Evolutionary conservation across 2,329 filamentous ascomycete genomes (phyloP).

Genomic region (Trichoderma atrobrunneum): DNA sequence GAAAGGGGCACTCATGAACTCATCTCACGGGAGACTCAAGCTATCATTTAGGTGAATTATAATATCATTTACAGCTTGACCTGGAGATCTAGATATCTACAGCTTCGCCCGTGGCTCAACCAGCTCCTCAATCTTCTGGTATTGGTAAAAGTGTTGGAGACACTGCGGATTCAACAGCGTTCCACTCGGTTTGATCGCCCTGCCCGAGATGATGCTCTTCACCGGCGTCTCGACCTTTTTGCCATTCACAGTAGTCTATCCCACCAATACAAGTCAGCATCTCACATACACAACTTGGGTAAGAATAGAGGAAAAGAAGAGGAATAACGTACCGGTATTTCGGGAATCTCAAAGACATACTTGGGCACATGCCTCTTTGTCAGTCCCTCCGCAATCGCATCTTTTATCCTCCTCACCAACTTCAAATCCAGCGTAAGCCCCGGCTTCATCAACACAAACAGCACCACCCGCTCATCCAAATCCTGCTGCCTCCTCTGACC

Average conservation of each 20-base stretch:
- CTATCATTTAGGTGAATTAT: neutral
- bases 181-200: conserved; percentile 69
- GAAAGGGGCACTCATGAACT: neutral
- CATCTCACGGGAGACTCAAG: neutral
- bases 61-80: neutral
- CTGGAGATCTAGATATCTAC: conserved; percentile 16
- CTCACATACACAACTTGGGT: neutral
- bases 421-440: conserved; percentile 53
- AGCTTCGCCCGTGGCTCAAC: conserved; percentile 32
- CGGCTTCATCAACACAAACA: conserved; percentile 56
- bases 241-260: conserved; percentile 72
- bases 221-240: conserved; percentile 85
- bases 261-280: conserved; percentile 23
- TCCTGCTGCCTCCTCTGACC: conserved; percentile 66
- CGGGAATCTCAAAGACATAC: conserved; percentile 75
- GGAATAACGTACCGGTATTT: conserved; percentile 65
- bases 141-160: conserved; percentile 75
- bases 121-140: conserved; percentile 43
- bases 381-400: conserved; percentile 62
- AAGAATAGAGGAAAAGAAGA: neutral
- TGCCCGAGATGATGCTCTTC: conserved; percentile 78
- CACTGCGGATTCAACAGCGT: conserved; percentile 75
- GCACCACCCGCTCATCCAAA: conserved; percentile 51
- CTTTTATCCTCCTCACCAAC: conserved; percentile 59
- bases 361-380: conserved; percentile 74